Percentiles rank a stretch among this genome's conserved stretches.
Conservation (phyloP, 2,329 filamentous ascomycete species). For the Arachnomyces sp. region DNA sequence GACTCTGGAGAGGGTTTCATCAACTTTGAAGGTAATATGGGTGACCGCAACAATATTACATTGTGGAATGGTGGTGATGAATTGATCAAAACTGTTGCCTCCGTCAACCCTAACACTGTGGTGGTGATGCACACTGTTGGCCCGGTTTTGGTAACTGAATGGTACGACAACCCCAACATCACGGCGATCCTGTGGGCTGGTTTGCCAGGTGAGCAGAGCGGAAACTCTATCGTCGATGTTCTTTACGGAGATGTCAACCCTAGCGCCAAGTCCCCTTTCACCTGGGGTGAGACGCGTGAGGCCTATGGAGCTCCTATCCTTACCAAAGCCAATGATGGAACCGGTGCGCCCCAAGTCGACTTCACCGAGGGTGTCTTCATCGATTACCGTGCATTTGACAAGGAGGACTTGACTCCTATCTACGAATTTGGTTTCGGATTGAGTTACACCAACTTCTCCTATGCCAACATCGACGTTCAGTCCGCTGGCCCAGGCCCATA, state of each 20-base stretch:
- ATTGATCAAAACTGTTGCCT: constrained; percentile 72
- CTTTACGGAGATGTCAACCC: constrained; percentile 62
- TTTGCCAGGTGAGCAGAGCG: constrained; percentile 66
- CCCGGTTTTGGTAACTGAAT: constrained; percentile 65
- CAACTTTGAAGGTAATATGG: constrained; percentile 69
- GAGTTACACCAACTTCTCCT: constrained; percentile 53
- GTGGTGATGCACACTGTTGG: constrained; percentile 84
- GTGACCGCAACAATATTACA: constrained; percentile 88
- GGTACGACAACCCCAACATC: constrained; percentile 56
- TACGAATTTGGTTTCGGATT: constrained; percentile 56
- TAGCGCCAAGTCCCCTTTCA: constrained; percentile 56
- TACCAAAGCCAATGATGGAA: constrained; percentile 52
- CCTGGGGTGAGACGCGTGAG: constrained; percentile 46
- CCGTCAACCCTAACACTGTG: constrained; percentile 77
- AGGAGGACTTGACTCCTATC: constrained; percentile 44
- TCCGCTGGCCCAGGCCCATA: constrained; percentile 41
- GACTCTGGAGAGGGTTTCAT: constrained; percentile 84
- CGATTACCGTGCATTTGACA: constrained; percentile 45
- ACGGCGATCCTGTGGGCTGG: constrained; percentile 70
- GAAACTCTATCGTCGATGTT: constrained; percentile 66
- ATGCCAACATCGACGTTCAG: constrained; percentile 47
- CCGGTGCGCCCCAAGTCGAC: constrained; percentile 49
- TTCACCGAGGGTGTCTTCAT: constrained; percentile 58
- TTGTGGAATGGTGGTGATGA: constrained; percentile 77
- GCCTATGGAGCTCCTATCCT: constrained; percentile 52